Base-by-base conservation (phyloP, 768 basidiomycete genomes). In the Mycena venus region DNA sequence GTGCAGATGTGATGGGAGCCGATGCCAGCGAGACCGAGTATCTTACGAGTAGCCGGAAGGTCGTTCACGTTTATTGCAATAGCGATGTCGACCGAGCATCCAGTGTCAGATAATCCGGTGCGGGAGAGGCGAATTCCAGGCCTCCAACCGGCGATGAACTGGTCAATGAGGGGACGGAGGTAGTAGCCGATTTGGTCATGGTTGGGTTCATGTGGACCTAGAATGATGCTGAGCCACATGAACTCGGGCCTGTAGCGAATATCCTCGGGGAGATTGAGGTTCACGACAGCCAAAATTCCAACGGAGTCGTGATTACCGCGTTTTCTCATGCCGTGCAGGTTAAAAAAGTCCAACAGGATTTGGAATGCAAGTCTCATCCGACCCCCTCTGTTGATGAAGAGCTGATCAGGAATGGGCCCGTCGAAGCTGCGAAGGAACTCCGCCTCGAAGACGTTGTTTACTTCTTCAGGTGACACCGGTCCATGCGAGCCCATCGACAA, bases 291-390 rank as follows among this genome's bases (percentile, higher is more conserved):
- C 23, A 85, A 81, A 12, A 84, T 65, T 8, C 82, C 80, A 6
- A 75, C 68, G 23, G 81, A 83, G 4, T 75, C 77, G 29, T 55
- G 73, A 11, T 72, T 73, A 14, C 79, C 78, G 23, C 55, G 56
- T n/a, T 77, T 74, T 23, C 14, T 66, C 42, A 76, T 78, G 23
- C 79, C 80, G 47, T 83, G 55, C 1, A 79, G 64, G 53, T 83
- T 81, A 74, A 85, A 83, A 49, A 81, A 81, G 60, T 84, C 79
- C 15, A 82, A 17, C 25, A 82, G 76, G 0, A 83, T 64, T 4
- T 72, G 74, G 55, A 81, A 82, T 6, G 77, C 73, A 17, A 78
- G 62, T 38, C 78, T 55, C 31, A 80, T 74, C 36, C 75, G 66
- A 65, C 72, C 68, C 15, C 67, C 73, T 55, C 78, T 66, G 32